phyloP scores from a whole-genome alignment of 2,329 filamentous ascomycete genomes.

The Cladosporium oxysporum region DNA sequence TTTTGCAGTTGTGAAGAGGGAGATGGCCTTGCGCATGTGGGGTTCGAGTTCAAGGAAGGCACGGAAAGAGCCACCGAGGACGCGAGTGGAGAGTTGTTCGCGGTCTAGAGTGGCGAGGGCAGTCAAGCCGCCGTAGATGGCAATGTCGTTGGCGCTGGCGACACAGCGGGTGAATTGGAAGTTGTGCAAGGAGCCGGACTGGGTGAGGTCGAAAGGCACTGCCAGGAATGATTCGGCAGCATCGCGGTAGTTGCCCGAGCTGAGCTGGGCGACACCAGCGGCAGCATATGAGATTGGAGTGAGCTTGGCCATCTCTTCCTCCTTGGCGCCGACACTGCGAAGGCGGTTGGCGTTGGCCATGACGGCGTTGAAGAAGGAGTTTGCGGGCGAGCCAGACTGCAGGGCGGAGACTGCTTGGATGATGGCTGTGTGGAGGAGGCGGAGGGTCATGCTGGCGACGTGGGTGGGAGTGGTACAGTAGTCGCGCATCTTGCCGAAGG shows the following conservation, averaged over 20 bases:
- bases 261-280: conserved; percentile 63
- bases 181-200: conserved; percentile 45
- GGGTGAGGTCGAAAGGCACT: conserved; percentile 55
- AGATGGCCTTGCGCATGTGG: conserved; percentile 88
- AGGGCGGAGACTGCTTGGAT: conserved; percentile 69
- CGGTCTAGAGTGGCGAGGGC: conserved; percentile 89
- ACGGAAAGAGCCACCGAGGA: conserved; percentile 84
- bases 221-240: conserved; percentile 73
- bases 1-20: conserved; percentile 84
- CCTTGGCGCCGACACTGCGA: conserved; percentile 46
- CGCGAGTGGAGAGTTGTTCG: conserved; percentile 68
- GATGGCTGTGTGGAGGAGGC: conserved; percentile 73
- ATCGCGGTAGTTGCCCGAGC: conserved; percentile 58
- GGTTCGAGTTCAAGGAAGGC: conserved; percentile 89
- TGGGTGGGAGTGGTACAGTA: conserved; percentile 84
- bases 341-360: conserved; percentile 58
- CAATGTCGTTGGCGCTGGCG: conserved; percentile 81
- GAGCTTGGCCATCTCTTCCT: conserved; percentile 59
- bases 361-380: conserved; percentile 56
- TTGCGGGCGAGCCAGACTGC: conserved; percentile 32
- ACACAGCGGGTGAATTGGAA: conserved; percentile 67
- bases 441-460: conserved; percentile 77
- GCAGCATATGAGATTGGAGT: conserved; percentile 66
- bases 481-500: conserved; percentile 84
- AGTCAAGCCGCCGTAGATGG: conserved; percentile 86